These are phyloP conservation scores for Sicyos baderoa DNA, from an alignment of 306 rosid genomes.

Conservation along the genomic window DNA sequence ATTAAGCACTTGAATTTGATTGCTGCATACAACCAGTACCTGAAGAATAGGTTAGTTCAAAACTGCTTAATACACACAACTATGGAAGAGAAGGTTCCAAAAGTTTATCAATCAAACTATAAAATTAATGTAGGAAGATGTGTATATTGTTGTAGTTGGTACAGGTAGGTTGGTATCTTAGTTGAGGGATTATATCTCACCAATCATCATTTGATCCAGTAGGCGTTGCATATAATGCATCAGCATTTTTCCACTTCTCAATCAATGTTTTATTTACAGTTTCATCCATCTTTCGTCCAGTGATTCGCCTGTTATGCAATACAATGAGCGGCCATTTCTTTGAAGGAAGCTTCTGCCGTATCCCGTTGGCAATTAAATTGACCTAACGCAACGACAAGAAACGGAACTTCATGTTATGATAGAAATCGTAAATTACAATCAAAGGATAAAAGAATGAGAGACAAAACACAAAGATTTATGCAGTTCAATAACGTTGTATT, in stretches of 20 bases:
- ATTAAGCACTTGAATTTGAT: constrained; percentile 82
- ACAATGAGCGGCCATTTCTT: constrained; percentile 79
- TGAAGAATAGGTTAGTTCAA: constrained; percentile 45
- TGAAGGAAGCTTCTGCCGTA: constrained; percentile 65
- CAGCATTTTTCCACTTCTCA: constrained; percentile 69
- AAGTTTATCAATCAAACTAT: neutral
- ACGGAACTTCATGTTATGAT: neutral
- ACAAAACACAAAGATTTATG: too few species aligned
- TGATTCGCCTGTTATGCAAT: constrained; percentile 72
- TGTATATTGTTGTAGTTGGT: neutral
- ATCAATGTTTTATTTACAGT: constrained; percentile 53
- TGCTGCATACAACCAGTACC: constrained; percentile 98
- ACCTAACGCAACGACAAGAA: constrained; percentile 31
- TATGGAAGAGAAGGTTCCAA: neutral
- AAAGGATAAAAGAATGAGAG: too few species aligned
- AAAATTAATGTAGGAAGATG: constrained; percentile 3
- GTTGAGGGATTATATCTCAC: constrained; percentile 36
- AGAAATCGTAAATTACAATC: too few species aligned
- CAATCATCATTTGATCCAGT: constrained; percentile 90
- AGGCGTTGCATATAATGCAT: constrained; percentile 84
- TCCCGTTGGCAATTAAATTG: constrained; percentile 60
- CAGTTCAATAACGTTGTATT: too few species aligned
- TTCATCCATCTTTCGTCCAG: constrained; percentile 56
- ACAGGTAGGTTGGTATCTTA: neutral
- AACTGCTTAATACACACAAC: neutral